These are phyloP conservation scores for Hypomyces rosellus DNA, from an alignment of 2,329 filamentous ascomycete species.

Conservation along the genomic window DNA sequence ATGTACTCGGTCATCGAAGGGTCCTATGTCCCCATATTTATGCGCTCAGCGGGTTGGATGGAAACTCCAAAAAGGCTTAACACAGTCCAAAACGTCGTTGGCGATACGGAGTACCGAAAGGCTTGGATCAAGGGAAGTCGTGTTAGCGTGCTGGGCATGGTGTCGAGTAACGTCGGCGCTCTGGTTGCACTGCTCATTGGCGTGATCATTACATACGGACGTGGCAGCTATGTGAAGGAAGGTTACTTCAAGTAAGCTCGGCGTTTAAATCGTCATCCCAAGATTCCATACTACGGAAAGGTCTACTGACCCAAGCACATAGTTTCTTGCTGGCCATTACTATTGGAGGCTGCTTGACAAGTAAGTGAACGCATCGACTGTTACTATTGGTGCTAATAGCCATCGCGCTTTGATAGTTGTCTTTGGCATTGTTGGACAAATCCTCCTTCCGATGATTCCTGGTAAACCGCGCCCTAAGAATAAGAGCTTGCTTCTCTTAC, in stretches of 20 bases:
- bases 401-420: conserved; percentile 3
- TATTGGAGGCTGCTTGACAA: conserved; percentile 15
- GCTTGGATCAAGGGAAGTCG: conserved; percentile 14
- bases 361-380: conserved; percentile 1
- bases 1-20: conserved; percentile 15
- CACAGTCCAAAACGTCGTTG: not conserved
- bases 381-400: not conserved
- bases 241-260: conserved; percentile 15
- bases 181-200: conserved; percentile 16
- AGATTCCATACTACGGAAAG: not conserved
- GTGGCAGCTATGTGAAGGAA: conserved; percentile 14
- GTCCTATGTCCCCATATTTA: conserved; percentile 17
- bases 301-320: not conserved
- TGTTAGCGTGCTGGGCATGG: conserved; percentile 14
- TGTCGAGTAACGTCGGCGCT: conserved; percentile 14
- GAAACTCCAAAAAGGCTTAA: conserved; percentile 3
- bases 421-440: conserved; percentile 13
- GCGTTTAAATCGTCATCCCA: not conserved
- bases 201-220: conserved; percentile 15
- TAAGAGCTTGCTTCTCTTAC: conserved; percentile 13
- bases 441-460: conserved; percentile 13
- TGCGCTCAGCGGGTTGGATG: conserved; percentile 15
- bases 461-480: conserved; percentile 11
- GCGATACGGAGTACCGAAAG: not conserved
- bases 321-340: conserved; percentile 16